phyloP scores from a whole-genome alignment of 169 alveolate genomes.

The Plasmodium ovale region DNA sequence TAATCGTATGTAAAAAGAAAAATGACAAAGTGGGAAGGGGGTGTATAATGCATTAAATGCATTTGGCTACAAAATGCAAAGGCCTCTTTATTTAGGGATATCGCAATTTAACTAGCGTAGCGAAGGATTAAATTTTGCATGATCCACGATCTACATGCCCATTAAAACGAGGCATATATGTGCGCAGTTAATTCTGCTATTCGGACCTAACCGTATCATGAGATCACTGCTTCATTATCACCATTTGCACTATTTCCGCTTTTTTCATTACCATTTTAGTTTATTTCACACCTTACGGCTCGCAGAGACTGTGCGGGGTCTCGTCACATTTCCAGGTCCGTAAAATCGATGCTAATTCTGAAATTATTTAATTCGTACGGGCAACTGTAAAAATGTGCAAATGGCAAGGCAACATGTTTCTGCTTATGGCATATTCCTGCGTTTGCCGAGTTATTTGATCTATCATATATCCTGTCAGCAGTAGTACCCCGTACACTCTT shows the following conservation, averaged over 20 bases:
- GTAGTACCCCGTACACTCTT: no score
- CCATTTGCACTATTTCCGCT: no score
- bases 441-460: not conserved
- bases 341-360: conserved; percentile 33
- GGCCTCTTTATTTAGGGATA: not conserved
- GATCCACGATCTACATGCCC: no score
- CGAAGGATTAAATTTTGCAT: no score
- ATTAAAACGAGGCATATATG: no score
- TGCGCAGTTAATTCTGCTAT: no score
- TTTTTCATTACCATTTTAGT: not conserved
- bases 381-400: conserved; percentile 14
- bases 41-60: conserved; percentile 12
- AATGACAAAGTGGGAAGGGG: not conserved
- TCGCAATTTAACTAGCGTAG: not conserved
- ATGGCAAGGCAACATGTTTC: conserved; percentile 25
- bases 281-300: not conserved
- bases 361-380: conserved; percentile 13
- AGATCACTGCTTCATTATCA: no score
- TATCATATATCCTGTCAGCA: no score
- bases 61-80: not conserved
- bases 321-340: conserved; percentile 14
- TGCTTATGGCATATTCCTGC: not conserved
- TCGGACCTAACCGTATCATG: no score
- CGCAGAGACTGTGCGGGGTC: not conserved
- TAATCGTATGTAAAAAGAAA: not conserved